phyloP scores from a whole-genome alignment of 1,284 basidiomycete species.

The Pisolithus thermaeus region DNA sequence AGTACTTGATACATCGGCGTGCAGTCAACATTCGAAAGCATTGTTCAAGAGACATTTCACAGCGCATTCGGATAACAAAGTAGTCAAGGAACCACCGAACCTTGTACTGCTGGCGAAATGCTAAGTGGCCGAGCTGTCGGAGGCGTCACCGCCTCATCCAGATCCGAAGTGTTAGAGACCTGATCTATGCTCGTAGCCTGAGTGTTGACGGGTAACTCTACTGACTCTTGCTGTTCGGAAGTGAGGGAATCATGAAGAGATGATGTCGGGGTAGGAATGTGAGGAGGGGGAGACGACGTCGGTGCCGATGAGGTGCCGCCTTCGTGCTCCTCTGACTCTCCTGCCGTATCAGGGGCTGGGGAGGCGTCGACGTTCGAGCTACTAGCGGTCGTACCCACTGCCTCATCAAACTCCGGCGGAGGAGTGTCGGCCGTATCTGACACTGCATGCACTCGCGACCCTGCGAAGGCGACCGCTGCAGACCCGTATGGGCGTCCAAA shows the following conservation, averaged over 20 bases:
- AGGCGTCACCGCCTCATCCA: conserved; percentile 10
- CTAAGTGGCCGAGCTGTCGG: conserved; percentile 13
- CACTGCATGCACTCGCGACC: conserved; percentile 29
- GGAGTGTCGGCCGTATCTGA: conserved; percentile 26
- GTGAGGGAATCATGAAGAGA: neutral
- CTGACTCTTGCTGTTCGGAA: neutral
- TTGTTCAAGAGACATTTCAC: neutral
- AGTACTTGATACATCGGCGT: neutral
- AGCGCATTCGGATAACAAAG: neutral
- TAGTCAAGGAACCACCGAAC: neutral
- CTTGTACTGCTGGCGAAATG: neutral
- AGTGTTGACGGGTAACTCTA: conserved; percentile 7
- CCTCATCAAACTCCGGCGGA: conserved; percentile 26
- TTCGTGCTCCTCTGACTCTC: neutral
- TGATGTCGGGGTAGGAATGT: neutral
- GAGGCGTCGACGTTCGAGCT: neutral
- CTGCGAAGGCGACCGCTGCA: conserved; percentile 39
- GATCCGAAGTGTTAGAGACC: conserved; percentile 10
- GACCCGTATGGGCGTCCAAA: conserved; percentile 49
- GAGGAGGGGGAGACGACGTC: conserved; percentile 4
- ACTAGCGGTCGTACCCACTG: neutral
- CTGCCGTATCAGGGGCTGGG: neutral
- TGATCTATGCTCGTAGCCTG: conserved; percentile 9
- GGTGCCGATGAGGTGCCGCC: neutral
- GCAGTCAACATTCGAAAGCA: neutral